Evolutionary conservation across 1,139 yeast species (phyloP), one percentile per base, ranked within the genome.

Genomic region (Taphrina deformans): DNA sequence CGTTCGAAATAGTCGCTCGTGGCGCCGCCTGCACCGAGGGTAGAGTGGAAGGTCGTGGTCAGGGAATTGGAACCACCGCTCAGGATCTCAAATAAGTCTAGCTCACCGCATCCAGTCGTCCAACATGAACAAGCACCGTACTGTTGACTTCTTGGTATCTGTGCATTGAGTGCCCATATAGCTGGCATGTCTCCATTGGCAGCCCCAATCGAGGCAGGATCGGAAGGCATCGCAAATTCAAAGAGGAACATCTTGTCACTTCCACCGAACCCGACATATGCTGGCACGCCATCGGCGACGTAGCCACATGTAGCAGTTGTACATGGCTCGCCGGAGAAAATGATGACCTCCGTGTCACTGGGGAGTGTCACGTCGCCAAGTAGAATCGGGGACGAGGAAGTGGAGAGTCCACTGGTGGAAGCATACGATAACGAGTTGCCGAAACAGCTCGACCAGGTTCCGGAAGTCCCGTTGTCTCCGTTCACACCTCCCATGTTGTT

Each of bases 91-190:
- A 92, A 92, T 69, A 90, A 80, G 76, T 93, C 99, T 71, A 92
- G 82, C 80, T 93, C 99, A 77, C 98, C 98, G 79, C 99, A 93
- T 61, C 98, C 98, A 46, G 96, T 83, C 70, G 85, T 76, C 99
- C 99, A 93, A 82, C 98, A 93, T 12, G 80, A 78, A 66, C 85
- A 78, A 66, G 80, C 80, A 74, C 95, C 95, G 74, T 92, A 93
- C 79, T 93, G 97, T 68, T 88, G 77, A 66, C 97, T 92, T 79
- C 98, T 86, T 73, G 98, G 97, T 72, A 92, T 89, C 77, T 89
- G 87, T 52, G 97, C 96, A 74, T 92, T 92, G 75, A 92, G 83
- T 74, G 92, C 80, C 99, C 97, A 92, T 73, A 92, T 85, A 50
- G 97, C 97, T 66, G 98, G 97, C 97, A 91, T 90, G 76, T 92